Conservation (phyloP, 495 filamentous ascomycete genomes). For the Terfezia boudieri region DNA sequence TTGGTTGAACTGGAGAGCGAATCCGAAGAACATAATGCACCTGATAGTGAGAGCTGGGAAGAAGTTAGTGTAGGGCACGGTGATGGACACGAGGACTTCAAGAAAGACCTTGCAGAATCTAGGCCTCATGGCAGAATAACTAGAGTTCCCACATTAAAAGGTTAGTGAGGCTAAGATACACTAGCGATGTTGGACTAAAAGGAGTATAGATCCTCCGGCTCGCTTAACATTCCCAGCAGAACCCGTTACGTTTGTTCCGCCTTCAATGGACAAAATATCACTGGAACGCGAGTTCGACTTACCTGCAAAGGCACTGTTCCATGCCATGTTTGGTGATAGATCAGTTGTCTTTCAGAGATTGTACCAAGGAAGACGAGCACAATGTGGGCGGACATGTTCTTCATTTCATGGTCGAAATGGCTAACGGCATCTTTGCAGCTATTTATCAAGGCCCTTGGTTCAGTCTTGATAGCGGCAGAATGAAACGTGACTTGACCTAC, state of each 20-base stretch:
- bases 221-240: conserved; percentile 58
- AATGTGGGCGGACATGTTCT: conserved; percentile 11
- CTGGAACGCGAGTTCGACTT: conserved; percentile 65
- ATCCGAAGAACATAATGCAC: conserved; percentile 32
- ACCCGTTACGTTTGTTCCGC: conserved; percentile 61
- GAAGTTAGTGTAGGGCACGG: conserved; percentile 33
- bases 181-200: conserved; percentile 18
- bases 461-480: conserved; percentile 30
- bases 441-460: conserved; percentile 76
- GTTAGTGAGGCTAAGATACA: too few relatives aligned
- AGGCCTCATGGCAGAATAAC: conserved; percentile 19
- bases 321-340: conserved; percentile 88
- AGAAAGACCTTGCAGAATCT: not conserved
- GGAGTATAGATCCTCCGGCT: conserved; percentile 30
- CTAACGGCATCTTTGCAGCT: conserved; percentile 21
- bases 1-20: conserved; percentile 39
- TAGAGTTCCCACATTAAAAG: too few relatives aligned
- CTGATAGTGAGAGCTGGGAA: conserved; percentile 84
- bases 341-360: conserved; percentile 82
- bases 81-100: conserved; percentile 12
- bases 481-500: conserved; percentile 57
- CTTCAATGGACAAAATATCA: conserved; percentile 44
- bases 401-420: not conserved
- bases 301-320: conserved; percentile 80
- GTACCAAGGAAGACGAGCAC: conserved; percentile 63